Percentiles rank a stretch among this genome's conserved stretches.
Evolutionary conservation across 768 basidiomycete genomes (phyloP).

Genomic region (Phanerochaete carnosa): DNA sequence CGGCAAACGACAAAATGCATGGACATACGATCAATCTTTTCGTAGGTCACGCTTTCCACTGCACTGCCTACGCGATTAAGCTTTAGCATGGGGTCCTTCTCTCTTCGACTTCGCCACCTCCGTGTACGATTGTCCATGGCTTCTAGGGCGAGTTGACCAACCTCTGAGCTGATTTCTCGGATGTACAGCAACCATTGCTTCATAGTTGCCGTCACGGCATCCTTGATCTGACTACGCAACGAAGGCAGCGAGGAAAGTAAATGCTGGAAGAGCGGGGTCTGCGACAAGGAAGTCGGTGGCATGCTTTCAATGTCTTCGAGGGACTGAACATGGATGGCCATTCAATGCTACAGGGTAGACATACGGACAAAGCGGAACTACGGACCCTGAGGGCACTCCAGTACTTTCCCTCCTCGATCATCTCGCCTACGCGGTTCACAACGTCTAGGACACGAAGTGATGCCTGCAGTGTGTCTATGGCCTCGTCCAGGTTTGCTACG

Average conservation of each 20-base stretch:
- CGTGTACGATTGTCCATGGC: constrained; percentile 82
- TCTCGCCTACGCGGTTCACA: constrained; percentile 86
- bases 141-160: constrained; percentile 86
- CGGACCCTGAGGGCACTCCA: constrained; percentile 95
- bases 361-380: constrained; percentile 24
- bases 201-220: constrained; percentile 90
- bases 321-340: constrained; percentile 51
- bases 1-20: neutral
- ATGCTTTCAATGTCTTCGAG: constrained; percentile 93
- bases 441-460: constrained; percentile 91
- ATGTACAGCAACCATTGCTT: constrained; percentile 98
- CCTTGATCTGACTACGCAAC: constrained; percentile 83
- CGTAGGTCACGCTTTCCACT: constrained; percentile 88
- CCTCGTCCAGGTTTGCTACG: constrained; percentile 91
- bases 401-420: constrained; percentile 91
- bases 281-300: constrained; percentile 83
- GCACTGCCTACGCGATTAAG: constrained; percentile 84
- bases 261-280: constrained; percentile 91
- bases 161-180: constrained; percentile 79
- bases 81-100: constrained; percentile 78
- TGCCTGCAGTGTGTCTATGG: constrained; percentile 92
- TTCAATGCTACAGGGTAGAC: constrained; percentile 20
- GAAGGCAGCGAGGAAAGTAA: constrained; percentile 90
- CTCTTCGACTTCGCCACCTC: constrained; percentile 80
- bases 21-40: constrained; percentile 84